A percentile compares a stretch with the other conserved stretches of the same genome.
phyloP scores from a whole-genome alignment of 352 stramenopile genomes.

The Pythium aristosporum region DNA sequence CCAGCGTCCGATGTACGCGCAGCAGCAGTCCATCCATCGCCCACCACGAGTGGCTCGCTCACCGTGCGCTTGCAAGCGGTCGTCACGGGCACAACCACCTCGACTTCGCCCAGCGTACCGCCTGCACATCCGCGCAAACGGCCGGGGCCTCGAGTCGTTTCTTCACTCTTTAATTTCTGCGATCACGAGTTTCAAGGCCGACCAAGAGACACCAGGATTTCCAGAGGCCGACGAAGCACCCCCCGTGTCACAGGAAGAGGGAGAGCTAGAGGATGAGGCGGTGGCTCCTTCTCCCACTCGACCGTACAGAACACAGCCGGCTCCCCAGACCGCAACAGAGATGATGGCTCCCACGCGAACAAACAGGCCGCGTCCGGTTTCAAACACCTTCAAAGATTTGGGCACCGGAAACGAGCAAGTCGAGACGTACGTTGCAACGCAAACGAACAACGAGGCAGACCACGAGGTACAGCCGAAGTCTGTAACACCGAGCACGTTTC shows the following conservation, averaged over 20 bases:
- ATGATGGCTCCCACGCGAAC: background rate
- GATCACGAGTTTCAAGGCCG: background rate
- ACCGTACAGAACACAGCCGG: too few relatives aligned
- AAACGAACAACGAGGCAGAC: background rate
- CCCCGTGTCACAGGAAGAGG: background rate
- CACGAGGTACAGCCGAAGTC: background rate
- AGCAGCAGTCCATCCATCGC: background rate
- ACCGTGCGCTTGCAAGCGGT: background rate
- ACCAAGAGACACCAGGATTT: background rate
- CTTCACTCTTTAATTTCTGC: conserved; percentile 12
- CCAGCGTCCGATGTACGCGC: background rate
- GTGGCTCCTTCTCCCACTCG: too few relatives aligned
- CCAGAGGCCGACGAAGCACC: background rate
- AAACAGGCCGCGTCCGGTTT: background rate
- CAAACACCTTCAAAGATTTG: background rate
- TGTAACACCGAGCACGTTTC: background rate
- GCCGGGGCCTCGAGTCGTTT: conserved; percentile 19
- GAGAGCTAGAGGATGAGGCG: background rate
- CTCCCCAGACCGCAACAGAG: too few relatives aligned
- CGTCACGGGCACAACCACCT: background rate
- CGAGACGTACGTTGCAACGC: background rate
- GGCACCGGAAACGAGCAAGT: too few relatives aligned
- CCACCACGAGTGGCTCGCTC: background rate
- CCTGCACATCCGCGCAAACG: conserved; percentile 18
- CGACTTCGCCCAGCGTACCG: conserved; percentile 11